Evolutionary conservation across 768 basidiomycete species (phyloP), one percentile per base, ranked within the genome.

Genomic region (Chalciporus chontae): DNA sequence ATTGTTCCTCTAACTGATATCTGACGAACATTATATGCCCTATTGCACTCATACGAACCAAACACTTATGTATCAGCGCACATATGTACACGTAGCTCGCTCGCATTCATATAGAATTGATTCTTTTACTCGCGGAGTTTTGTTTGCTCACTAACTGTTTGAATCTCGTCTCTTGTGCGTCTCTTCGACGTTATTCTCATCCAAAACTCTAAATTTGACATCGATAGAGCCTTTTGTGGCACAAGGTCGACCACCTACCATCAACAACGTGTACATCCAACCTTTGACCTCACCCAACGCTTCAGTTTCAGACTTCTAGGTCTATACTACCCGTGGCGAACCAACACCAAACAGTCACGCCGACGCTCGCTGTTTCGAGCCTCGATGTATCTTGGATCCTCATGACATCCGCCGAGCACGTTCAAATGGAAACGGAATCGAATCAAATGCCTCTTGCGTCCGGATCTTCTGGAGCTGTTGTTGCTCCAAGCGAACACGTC

Each of bases 361-460:
- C 26, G 21, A 21, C 32, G 6, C 29, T 17, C 51, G 19, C 19
- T 39, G 31, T 24, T 15, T 48, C 21, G 37, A 45, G 49, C 24
- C 32, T 37, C 44, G 45, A 64, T 68, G 66, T 41, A 19, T 43
- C 47, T 46, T 29, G 48, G 18, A 34, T 27, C 27, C 36, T 48
- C 44, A 69, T 66, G 65, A 69, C 67, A 32, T 54, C 62, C 39
- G 43, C 58, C 54, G 56, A 69, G 14, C 58, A 57, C 48, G 51
- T 54, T 56, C 52, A 52, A 23, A 48, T 61, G 53, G 53, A 54
- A 45, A 54, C 53, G 51, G 41, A 37, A 41, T 37, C 46, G 45
- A 40, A 55, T 34, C 43, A 15, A 26, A 21, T 18, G 5, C 40
- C 48, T 17, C 34, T 36, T 3, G 34, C 34, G n/a, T 36, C 34